These are phyloP conservation scores for Cystoderma amianthinum DNA, from an alignment of 768 basidiomycete species.

Conservation along the genomic window DNA sequence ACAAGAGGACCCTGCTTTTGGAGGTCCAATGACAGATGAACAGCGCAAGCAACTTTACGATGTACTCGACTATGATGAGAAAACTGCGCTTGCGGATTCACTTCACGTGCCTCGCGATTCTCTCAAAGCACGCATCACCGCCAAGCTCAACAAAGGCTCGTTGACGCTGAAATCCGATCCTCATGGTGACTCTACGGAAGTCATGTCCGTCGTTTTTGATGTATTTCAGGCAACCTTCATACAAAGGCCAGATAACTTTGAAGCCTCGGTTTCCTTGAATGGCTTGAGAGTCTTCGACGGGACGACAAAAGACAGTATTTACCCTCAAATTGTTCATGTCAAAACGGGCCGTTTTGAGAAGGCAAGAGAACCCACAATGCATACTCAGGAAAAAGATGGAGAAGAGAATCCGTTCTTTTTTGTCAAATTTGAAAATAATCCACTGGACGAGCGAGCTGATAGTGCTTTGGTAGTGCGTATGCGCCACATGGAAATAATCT, in stretches of 20 bases:
- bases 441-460: slow-evolving; percentile 87
- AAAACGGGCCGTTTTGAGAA: slow-evolving; percentile 19
- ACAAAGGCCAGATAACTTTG: slow-evolving; percentile 84
- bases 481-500: slow-evolving; percentile 96
- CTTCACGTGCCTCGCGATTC: slow-evolving; percentile 75
- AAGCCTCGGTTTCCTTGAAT: slow-evolving; percentile 77
- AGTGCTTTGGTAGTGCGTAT: slow-evolving; percentile 83
- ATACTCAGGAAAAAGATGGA: slow-evolving; percentile 10
- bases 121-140: slow-evolving; percentile 65
- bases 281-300: slow-evolving; percentile 88
- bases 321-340: slow-evolving; percentile 87
- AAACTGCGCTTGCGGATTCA: slow-evolving; percentile 59
- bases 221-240: slow-evolving; percentile 77
- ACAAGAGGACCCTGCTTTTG: slow-evolving; percentile 50
- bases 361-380: slow-evolving; percentile 3
- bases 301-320: slow-evolving; percentile 72
- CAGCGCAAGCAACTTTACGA: slow-evolving; percentile 88
- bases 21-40: slow-evolving; percentile 76
- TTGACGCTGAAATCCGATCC: slow-evolving; percentile 78
- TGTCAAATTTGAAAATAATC: slow-evolving; percentile 87
- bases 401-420: slow-evolving; percentile 61
- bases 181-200: slow-evolving; percentile 53
- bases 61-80: slow-evolving; percentile 89
- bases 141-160: slow-evolving; percentile 82
- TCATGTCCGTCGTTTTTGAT: slow-evolving; percentile 85